These are phyloP conservation scores for Lagenaria siceraria DNA, from an alignment of 306 rosid species.

Conservation along the genomic window DNA sequence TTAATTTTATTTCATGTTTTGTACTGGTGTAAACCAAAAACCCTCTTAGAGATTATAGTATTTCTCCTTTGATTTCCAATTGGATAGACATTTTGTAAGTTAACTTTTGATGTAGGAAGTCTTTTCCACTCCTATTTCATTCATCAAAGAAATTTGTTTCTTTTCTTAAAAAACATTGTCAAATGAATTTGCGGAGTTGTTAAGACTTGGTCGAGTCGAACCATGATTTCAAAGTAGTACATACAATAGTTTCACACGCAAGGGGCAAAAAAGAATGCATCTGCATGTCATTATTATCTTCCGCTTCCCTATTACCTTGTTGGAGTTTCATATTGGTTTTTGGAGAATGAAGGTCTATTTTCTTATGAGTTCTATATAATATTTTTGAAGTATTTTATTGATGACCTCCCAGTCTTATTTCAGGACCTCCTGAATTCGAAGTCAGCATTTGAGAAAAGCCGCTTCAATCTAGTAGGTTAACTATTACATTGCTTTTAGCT, in stretches of 20 bases:
- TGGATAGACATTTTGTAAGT: background rate
- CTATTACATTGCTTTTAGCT: constrained; percentile 14
- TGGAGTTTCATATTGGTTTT: background rate
- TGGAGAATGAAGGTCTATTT: background rate
- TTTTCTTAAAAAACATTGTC: background rate
- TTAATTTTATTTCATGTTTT: background rate
- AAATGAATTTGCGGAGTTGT: background rate
- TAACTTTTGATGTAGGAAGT: background rate
- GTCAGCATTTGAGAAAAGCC: constrained; percentile 89
- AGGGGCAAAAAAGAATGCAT: background rate
- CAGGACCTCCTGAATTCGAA: constrained; percentile 94
- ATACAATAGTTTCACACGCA: background rate
- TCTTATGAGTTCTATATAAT: background rate
- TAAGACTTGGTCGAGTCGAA: background rate
- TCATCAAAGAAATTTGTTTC: no score
- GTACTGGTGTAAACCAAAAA: no score
- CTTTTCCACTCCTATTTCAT: background rate
- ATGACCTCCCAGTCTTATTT: constrained; percentile 19
- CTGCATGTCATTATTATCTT: background rate
- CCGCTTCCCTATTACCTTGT: background rate
- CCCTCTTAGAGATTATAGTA: background rate
- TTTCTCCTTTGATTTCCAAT: background rate
- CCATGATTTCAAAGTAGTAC: background rate
- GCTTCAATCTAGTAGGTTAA: constrained; percentile 79
- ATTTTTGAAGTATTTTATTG: constrained; percentile 8